A percentile compares a stretch with the other conserved stretches of the same genome.
These are phyloP conservation scores for Schwanniomyces pseudopolymorphus DNA, from an alignment of 805 yeast genomes.

Conservation along the genomic window DNA sequence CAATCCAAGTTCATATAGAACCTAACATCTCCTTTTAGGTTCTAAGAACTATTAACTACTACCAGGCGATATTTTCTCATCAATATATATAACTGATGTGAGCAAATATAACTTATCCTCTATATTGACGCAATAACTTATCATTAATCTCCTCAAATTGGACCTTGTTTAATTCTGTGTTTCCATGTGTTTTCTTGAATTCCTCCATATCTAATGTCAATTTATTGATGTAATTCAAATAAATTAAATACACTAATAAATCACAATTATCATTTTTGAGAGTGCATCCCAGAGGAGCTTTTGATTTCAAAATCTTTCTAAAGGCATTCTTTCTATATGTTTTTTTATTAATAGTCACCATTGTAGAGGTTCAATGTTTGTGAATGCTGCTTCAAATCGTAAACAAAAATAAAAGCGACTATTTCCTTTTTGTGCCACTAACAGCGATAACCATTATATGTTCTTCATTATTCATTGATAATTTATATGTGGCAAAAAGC, in stretches of 20 bases:
- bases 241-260: constrained; percentile 46
- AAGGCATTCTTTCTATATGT: constrained; percentile 12
- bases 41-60: too few relatives aligned
- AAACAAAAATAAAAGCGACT: background rate
- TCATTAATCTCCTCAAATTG: constrained; percentile 37
- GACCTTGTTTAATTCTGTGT: constrained; percentile 35
- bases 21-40: too few relatives aligned
- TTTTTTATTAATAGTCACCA: constrained; percentile 3
- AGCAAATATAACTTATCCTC: too few relatives aligned
- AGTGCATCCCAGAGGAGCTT: constrained; percentile 11
- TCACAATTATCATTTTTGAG: constrained; percentile 41
- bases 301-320: constrained; percentile 18
- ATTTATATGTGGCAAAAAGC: too few relatives aligned
- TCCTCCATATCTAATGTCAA: constrained; percentile 40
- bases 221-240: constrained; percentile 44
- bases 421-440: background rate
- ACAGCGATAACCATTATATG: too few relatives aligned
- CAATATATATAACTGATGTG: too few relatives aligned
- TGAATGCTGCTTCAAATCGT: too few relatives aligned
- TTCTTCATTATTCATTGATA: too few relatives aligned
- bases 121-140: constrained; percentile 30
- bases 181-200: constrained; percentile 38
- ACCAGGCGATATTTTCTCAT: too few relatives aligned
- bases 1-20: too few relatives aligned
- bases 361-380: background rate